Percentiles rank a stretch among this genome's conserved stretches.
Conservation (phyloP, 768 basidiomycete genomes). For the Rhodotorula paludigena region DNA sequence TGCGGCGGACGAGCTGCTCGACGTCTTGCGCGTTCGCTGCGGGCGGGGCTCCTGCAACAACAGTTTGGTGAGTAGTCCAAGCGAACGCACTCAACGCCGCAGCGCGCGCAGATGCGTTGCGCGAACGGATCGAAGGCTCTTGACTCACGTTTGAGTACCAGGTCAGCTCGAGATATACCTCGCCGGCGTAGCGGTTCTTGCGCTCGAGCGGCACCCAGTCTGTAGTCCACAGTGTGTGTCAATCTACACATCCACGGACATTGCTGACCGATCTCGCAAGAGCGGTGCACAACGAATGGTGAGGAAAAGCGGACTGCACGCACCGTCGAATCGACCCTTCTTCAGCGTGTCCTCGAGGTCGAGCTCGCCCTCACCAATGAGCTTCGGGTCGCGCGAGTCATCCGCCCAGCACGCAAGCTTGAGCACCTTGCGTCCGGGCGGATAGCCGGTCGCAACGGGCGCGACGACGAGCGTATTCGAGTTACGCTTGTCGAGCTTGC, state of each 20-base stretch:
- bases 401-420: slow-evolving; percentile 75
- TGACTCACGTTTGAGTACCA: slow-evolving; percentile 59
- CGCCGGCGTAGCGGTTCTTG: slow-evolving; percentile 74
- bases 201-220: slow-evolving; percentile 89
- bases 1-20: neutral
- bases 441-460: slow-evolving; percentile 33
- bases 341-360: slow-evolving; percentile 73
- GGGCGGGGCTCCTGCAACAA: slow-evolving; percentile 19
- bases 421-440: slow-evolving; percentile 52
- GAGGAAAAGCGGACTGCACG: slow-evolving; percentile 42
- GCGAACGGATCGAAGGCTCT: too few species aligned
- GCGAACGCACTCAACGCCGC: too few species aligned
- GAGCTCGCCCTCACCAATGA: slow-evolving; percentile 71
- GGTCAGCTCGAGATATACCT: slow-evolving; percentile 88
- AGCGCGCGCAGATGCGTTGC: too few species aligned
- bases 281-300: too few species aligned
- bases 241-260: neutral
- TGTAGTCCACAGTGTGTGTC: slow-evolving; percentile 49
- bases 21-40: neutral
- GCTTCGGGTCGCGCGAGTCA: slow-evolving; percentile 68
- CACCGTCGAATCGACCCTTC: slow-evolving; percentile 88
- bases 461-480: slow-evolving; percentile 42
- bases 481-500: slow-evolving; percentile 37
- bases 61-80: neutral
- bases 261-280: too few species aligned